Base-by-base conservation (phyloP, 768 basidiomycete genomes). In the Brasilioporus rufonigricans region DNA sequence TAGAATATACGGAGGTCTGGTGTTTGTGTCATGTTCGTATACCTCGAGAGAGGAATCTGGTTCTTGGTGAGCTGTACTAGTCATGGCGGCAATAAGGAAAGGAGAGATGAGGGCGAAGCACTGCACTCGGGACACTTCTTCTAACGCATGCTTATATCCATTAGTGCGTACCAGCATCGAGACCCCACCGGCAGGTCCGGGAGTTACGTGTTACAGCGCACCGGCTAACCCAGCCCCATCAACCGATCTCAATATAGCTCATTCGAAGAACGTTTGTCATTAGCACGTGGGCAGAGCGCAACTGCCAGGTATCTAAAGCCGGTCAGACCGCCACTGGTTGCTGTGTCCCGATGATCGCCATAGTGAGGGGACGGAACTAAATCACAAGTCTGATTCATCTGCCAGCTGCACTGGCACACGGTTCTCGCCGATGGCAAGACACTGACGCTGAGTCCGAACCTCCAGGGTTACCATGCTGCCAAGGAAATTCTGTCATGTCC, bases 1-100 rank as follows among this genome's bases (percentile, higher is more conserved):
- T 27, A 81, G 70, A 24, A 71, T 21, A 57, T 67, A 81, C 0
- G 80, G 73, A 8, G 74, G 74, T 18, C 66, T 65, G 27, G 59
- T 62, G 29, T 68, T 65, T 3, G 60, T 65, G 47, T 64, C 68
- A 14, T 61, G 63, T 38, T 71, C 69, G 51, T 60, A 67, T 3
- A 68, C 43, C 36, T 71, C 67, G 43, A 71, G 69, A 35, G 65
- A 55, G 5, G 54, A 35, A 1, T 26, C 21, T 0, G 50, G 46
- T 6, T 53, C 41, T 41, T 45, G 50, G 5, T 41, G 41, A 27
- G 52, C 29, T 23, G 36, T 19, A 13, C 32, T 32, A 31, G 26
- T 21, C 68, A 70, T 68, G 53, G 14, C 13, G 4, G 27, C 27
- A 10, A 9, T 19, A 21, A 21, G n/a, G 16, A 21, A 1, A 43